phyloP scores from a whole-genome alignment of 148 eudicot species.

The Rhododendron kiyosumense region DNA sequence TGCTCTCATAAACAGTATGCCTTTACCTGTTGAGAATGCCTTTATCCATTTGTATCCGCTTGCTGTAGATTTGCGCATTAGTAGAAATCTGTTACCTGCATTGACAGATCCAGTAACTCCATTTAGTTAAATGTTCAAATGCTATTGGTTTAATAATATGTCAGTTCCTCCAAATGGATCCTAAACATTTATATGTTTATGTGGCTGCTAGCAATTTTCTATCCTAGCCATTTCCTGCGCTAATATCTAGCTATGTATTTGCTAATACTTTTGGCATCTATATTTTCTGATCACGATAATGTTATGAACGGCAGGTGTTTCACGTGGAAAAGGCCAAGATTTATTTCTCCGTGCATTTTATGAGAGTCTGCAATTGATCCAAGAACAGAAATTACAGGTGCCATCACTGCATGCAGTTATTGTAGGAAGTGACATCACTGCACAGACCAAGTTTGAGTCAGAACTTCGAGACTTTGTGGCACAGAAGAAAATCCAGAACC shows the following conservation, averaged over 20 bases:
- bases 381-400: constrained; percentile 73
- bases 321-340: constrained; percentile 98
- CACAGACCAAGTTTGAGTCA: constrained; percentile 84
- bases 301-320: constrained; percentile 60
- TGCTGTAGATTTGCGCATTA: background rate
- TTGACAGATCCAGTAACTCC: background rate
- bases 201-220: background rate
- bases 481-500: constrained; percentile 64
- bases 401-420: constrained; percentile 86
- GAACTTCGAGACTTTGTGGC: constrained; percentile 76
- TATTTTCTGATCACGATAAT: background rate
- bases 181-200: background rate
- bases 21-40: background rate
- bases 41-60: background rate
- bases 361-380: constrained; percentile 72
- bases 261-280: background rate
- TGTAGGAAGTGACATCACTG: constrained; percentile 95
- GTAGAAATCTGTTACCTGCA: background rate
- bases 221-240: background rate
- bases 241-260: background rate
- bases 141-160: background rate
- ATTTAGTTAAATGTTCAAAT: background rate
- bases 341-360: constrained; percentile 75
- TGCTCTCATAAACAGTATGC: constrained; percentile 85
- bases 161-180: background rate